phyloP scores from a whole-genome alignment of 139 green algal species.

The Zygnema circumcarinatum region DNA sequence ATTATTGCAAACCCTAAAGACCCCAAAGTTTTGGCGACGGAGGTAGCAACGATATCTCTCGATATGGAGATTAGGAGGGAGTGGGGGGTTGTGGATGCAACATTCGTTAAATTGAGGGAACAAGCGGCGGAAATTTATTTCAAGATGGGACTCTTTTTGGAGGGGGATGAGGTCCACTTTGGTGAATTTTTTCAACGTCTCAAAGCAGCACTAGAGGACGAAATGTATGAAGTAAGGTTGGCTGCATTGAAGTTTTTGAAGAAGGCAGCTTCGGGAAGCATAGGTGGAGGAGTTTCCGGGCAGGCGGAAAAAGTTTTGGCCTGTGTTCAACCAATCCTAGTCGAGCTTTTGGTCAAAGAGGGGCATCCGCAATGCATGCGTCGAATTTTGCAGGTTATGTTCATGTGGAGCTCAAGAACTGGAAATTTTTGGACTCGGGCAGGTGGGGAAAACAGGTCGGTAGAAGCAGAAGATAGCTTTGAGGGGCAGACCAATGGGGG shows the following conservation, averaged over 20 bases:
- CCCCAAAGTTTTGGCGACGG: neutral
- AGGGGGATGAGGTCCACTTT: neutral
- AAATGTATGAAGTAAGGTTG: conserved; percentile 31
- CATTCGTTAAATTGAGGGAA: conserved; percentile 10
- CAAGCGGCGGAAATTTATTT: conserved; percentile 28
- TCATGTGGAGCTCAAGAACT: neutral
- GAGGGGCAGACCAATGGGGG: neutral
- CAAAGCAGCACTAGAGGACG: neutral
- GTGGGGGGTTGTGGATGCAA: conserved; percentile 10
- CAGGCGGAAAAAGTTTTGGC: neutral
- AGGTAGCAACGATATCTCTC: neutral
- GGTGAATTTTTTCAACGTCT: neutral
- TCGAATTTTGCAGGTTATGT: conserved; percentile 25
- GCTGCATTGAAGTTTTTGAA: conserved; percentile 7
- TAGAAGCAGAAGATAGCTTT: neutral
- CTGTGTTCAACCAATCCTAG: neutral
- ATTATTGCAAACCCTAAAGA: no score
- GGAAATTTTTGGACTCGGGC: neutral
- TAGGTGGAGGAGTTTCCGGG: neutral
- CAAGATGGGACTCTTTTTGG: neutral
- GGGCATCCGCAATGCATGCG: conserved; percentile 32
- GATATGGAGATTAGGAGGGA: neutral
- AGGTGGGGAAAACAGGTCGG: neutral
- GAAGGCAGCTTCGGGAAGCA: neutral
- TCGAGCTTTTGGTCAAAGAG: conserved; percentile 10